Evolutionary conservation across 345 rosid species (phyloP), one percentile per base, ranked within the genome.

Genomic region (Microcos paniculata): DNA sequence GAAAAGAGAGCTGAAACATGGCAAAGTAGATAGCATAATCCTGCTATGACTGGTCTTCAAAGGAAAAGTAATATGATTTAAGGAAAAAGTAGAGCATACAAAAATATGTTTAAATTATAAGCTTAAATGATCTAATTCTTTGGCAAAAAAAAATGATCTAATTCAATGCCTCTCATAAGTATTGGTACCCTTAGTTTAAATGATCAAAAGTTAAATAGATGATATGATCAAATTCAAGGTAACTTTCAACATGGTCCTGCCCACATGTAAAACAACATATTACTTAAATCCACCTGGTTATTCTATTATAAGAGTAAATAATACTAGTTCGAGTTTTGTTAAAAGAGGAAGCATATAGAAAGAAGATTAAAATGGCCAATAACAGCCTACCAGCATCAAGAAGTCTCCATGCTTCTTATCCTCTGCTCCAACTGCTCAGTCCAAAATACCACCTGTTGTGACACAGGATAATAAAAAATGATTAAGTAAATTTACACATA

Each of bases 191-290:
- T n/a, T n/a, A n/a, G n/a, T n/a, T n/a, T n/a, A n/a, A n/a, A n/a
- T n/a, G n/a, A n/a, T n/a, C n/a, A n/a, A n/a, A n/a, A n/a, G n/a
- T n/a, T n/a, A n/a, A n/a, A n/a, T n/a, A n/a, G n/a, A n/a, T n/a
- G n/a, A n/a, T n/a, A n/a, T n/a, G n/a, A n/a, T n/a, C n/a, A n/a
- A 96, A 84, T 84, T 96, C 99, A 6, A 92, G 91, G 80, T 96
- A 96, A 68, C 99, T 97, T 88, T 96, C 99, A 15, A 92, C 97
- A 77, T 96, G 99, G 40, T 96, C 97, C 99, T 96, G 90, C 63
- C 26, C 63, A 71, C 62, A 74, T 19, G 72, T 48, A 30, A 51
- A 55, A 71, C 63, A 64, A 43, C 52, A 69, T 43, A 46, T 63
- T 63, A n/a, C 3, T 46, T 5, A 15, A 2, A 45, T 59, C 12